These are phyloP conservation scores for Scytalidium sp. DNA, from an alignment of 2,329 filamentous ascomycete species.

Conservation along the genomic window DNA sequence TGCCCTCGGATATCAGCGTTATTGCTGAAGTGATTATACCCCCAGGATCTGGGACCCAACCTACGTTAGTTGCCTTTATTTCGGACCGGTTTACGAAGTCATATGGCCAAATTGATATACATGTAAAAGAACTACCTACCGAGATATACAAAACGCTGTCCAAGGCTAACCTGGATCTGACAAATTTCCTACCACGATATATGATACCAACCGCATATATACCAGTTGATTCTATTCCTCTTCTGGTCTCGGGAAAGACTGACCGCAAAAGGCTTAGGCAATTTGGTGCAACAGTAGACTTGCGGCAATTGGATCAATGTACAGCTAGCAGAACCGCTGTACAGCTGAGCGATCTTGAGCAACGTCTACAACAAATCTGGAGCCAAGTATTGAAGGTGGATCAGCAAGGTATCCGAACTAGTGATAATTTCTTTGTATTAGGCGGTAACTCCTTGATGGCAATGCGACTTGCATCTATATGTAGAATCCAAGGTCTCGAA, in stretches of 20 bases:
- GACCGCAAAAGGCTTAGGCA: conserved; percentile 33
- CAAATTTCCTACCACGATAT: conserved; percentile 30
- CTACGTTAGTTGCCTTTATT: conserved; percentile 31
- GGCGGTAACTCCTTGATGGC: conserved; percentile 44
- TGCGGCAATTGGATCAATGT: conserved; percentile 14
- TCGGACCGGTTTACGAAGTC: conserved; percentile 12
- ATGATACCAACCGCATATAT: conserved; percentile 32
- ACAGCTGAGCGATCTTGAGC: conserved; percentile 3
- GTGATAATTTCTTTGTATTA: conserved; percentile 40
- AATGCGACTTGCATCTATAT: conserved; percentile 39
- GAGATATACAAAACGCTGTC: conserved; percentile 13
- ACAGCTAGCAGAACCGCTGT: not conserved
- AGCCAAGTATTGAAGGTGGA: conserved; percentile 6
- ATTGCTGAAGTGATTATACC: conserved; percentile 30
- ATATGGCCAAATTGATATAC: conserved; percentile 15
- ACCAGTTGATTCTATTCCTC: conserved; percentile 26
- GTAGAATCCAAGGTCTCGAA: conserved; percentile 29
- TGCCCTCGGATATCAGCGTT: conserved; percentile 29
- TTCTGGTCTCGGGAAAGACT: conserved; percentile 29
- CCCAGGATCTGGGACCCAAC: conserved; percentile 23
- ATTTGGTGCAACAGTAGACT: conserved; percentile 10
- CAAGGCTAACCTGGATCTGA: conserved; percentile 10
- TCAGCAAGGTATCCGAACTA: conserved; percentile 26
- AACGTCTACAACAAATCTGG: conserved; percentile 5
- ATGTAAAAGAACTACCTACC: conserved; percentile 2